Percentiles rank a stretch among this genome's conserved stretches.
Conservation (phyloP, 2,329 filamentous ascomycete species). For the Cucurbitaria berberidis region DNA sequence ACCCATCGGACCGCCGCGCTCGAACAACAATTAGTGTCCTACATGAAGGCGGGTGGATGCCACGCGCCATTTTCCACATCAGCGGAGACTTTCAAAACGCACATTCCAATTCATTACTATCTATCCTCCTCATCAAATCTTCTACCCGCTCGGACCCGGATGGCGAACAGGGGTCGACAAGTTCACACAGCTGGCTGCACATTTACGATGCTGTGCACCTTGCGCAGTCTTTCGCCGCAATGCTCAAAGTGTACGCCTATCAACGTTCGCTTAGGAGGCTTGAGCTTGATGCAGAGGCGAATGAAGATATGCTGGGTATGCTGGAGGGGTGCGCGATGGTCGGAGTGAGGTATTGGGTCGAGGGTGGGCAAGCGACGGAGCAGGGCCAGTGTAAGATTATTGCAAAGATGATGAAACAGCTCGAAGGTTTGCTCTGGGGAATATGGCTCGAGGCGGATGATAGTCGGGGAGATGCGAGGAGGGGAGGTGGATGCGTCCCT, state of each 20-base stretch:
- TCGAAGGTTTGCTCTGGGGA: slow-evolving; percentile 5
- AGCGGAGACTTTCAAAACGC: slow-evolving; percentile 1
- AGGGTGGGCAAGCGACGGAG: neutral
- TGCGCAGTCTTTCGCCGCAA: neutral
- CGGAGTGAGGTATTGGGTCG: neutral
- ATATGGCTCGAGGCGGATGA: slow-evolving; percentile 2
- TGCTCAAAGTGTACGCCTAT: neutral
- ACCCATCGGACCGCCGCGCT: no score
- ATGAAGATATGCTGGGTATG: neutral
- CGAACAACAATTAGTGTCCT: no score
- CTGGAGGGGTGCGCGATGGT: neutral
- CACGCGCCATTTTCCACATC: neutral
- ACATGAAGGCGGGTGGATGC: neutral
- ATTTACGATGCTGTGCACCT: neutral
- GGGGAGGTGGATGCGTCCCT: neutral
- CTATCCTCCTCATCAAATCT: neutral
- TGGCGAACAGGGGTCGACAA: neutral
- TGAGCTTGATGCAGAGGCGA: neutral
- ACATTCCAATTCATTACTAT: neutral
- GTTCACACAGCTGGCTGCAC: neutral
- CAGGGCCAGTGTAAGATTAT: neutral
- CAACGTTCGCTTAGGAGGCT: neutral
- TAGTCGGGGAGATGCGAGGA: neutral
- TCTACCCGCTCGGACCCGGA: no score
- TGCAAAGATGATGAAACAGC: neutral